Evolutionary conservation across 2,329 filamentous ascomycete species (phyloP).

Genomic region (Catunica adiposa): DNA sequence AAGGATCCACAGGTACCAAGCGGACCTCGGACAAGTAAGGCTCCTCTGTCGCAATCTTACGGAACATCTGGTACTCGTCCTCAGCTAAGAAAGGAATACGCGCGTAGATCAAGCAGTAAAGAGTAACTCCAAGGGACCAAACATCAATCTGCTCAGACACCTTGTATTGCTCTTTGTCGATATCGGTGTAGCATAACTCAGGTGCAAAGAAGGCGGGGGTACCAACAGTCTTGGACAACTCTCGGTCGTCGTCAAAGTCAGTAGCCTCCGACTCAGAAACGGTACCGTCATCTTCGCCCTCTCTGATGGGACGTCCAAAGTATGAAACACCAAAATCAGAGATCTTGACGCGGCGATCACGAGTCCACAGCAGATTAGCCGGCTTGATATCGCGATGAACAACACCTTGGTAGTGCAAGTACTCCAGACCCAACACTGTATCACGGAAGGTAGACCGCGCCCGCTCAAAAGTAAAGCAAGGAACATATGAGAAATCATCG

Average conservation of each 20-base stretch:
- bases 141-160: slow-evolving; percentile 91
- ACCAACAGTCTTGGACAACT: slow-evolving; percentile 94
- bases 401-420: slow-evolving; percentile 75
- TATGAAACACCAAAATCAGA: slow-evolving; percentile 98
- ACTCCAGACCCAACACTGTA: slow-evolving; percentile 82
- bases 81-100: slow-evolving; percentile 86
- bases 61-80: slow-evolving; percentile 83
- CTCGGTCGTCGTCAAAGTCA: slow-evolving; percentile 81
- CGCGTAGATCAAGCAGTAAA: slow-evolving; percentile 89
- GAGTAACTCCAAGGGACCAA: slow-evolving; percentile 89
- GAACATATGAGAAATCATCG: slow-evolving; percentile 84
- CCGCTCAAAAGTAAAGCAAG: slow-evolving; percentile 74
- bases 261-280: slow-evolving; percentile 66
- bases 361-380: slow-evolving; percentile 79
- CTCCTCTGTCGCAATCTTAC: slow-evolving; percentile 80
- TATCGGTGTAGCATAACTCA: slow-evolving; percentile 81
- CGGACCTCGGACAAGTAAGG: slow-evolving; percentile 72
- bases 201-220: slow-evolving; percentile 96
- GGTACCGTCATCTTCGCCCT: slow-evolving; percentile 61
- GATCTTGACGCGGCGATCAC: slow-evolving; percentile 79
- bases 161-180: slow-evolving; percentile 51
- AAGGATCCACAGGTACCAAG: slow-evolving; percentile 56
- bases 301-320: slow-evolving; percentile 71
- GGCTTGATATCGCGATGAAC: slow-evolving; percentile 77
- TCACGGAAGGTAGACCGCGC: slow-evolving; percentile 78